A percentile compares a stretch with the other conserved stretches of the same genome.
These are phyloP conservation scores for Rutstroemia sp. DNA, from an alignment of 2,329 filamentous ascomycete species.

Conservation along the genomic window DNA sequence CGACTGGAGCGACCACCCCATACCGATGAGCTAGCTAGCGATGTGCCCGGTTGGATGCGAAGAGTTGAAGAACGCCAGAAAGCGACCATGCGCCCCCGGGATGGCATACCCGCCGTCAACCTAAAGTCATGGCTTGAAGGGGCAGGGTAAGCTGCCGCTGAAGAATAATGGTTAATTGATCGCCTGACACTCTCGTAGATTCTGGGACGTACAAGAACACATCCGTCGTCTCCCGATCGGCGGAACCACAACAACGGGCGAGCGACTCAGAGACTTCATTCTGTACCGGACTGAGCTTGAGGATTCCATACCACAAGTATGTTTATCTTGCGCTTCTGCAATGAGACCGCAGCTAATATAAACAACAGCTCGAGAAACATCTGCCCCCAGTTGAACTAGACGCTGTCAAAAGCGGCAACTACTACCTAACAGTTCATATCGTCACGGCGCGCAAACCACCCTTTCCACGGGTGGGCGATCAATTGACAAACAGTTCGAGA, in stretches of 20 bases:
- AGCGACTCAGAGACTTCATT: slow-evolving; percentile 5
- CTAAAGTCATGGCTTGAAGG: slow-evolving; percentile 27
- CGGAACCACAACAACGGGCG: background rate
- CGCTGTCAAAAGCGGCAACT: slow-evolving; percentile 17
- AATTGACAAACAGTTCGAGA: slow-evolving; percentile 21
- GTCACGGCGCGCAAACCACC: slow-evolving; percentile 26
- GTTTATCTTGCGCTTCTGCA: background rate
- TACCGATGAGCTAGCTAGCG: slow-evolving; percentile 22
- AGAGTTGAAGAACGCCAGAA: slow-evolving; percentile 23
- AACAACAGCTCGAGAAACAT: slow-evolving; percentile 15
- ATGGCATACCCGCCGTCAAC: slow-evolving; percentile 24
- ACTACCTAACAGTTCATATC: slow-evolving; percentile 26
- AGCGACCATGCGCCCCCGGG: slow-evolving; percentile 20
- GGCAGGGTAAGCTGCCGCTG: slow-evolving; percentile 19
- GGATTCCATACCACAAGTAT: slow-evolving; percentile 11
- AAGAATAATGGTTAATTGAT: background rate
- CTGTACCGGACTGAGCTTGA: slow-evolving; percentile 10
- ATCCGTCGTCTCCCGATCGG: slow-evolving; percentile 23
- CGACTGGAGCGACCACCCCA: slow-evolving; percentile 18
- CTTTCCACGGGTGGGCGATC: slow-evolving; percentile 21
- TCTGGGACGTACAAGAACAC: slow-evolving; percentile 26
- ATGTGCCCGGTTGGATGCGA: slow-evolving; percentile 22
- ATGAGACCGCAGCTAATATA: background rate
- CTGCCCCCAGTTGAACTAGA: slow-evolving; percentile 9
- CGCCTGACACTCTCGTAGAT: slow-evolving; percentile 14